phyloP scores from a whole-genome alignment of 2,329 filamentous ascomycete species.

The Cyanodermella asteris region DNA sequence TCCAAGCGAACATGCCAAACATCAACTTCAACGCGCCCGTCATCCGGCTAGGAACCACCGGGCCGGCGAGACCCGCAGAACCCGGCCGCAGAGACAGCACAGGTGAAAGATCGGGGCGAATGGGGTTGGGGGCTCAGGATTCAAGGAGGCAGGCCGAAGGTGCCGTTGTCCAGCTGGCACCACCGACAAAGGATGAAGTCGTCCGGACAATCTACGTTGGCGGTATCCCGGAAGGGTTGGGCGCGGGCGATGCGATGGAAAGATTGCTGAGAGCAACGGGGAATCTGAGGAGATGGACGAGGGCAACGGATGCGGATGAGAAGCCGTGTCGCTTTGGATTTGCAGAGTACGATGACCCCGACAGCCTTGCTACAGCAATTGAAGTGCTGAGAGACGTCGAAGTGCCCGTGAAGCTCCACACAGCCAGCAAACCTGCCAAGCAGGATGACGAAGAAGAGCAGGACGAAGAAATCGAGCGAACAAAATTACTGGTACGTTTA shows the following conservation, averaged over 20 bases:
- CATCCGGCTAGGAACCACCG: constrained; percentile 70
- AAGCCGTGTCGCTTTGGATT: constrained; percentile 83
- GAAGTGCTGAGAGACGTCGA: constrained; percentile 66
- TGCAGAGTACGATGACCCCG: constrained; percentile 80
- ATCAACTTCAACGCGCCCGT: constrained; percentile 97
- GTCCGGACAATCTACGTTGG: constrained; percentile 77
- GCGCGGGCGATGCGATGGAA: constrained; percentile 60
- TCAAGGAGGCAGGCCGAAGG: constrained; percentile 47
- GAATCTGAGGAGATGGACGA: constrained; percentile 64
- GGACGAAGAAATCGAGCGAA: constrained; percentile 40
- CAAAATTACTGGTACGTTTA: constrained; percentile 38
- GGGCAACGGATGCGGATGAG: constrained; percentile 53
- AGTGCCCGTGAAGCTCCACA: constrained; percentile 59
- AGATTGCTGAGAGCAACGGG: constrained; percentile 57
- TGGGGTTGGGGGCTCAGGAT: constrained; percentile 39
- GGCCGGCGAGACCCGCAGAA: constrained; percentile 35
- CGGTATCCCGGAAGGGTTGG: constrained; percentile 57
- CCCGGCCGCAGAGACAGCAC: constrained; percentile 25
- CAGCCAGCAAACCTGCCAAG: constrained; percentile 19
- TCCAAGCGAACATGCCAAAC: constrained; percentile 82
- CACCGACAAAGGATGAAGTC: constrained; percentile 76
- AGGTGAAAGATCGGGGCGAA: constrained; percentile 24
- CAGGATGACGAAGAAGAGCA: constrained; percentile 17
- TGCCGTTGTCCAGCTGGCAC: constrained; percentile 48
- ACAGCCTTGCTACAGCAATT: constrained; percentile 66